Evolutionary conservation across 2,329 filamentous ascomycete species (phyloP).

Genomic region (Monosporascus sp.): DNA sequence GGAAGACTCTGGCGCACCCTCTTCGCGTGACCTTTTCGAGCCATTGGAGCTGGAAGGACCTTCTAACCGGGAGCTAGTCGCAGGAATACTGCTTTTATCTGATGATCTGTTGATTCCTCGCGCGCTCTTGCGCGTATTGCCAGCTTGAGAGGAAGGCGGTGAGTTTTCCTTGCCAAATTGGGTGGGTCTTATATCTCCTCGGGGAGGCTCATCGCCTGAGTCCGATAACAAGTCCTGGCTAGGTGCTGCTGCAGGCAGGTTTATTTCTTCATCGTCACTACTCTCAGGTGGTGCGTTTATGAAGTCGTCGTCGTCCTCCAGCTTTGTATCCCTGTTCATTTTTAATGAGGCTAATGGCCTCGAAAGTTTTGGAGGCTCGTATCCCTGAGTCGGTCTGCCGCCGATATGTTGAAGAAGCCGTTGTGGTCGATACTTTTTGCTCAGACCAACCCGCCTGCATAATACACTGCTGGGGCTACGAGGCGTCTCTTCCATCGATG

Average conservation of each 20-base stretch:
- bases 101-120: constrained; percentile 1
- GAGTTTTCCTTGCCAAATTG: constrained; percentile 18
- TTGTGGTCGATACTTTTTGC: constrained; percentile 1
- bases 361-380: constrained; percentile 1
- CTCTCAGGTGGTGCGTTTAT: constrained; percentile 17
- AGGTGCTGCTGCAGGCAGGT: not conserved
- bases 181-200: constrained; percentile 29
- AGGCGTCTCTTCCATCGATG: not conserved
- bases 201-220: constrained; percentile 16
- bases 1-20: constrained; percentile 1
- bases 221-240: constrained; percentile 4
- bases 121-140: constrained; percentile 2
- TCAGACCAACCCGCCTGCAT: constrained; percentile 10
- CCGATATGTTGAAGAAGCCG: constrained; percentile 8
- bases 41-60: constrained; percentile 12
- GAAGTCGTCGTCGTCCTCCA: constrained; percentile 15
- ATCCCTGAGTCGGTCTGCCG: constrained; percentile 3
- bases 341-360: constrained; percentile 1
- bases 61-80: constrained; percentile 3
- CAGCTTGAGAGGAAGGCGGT: constrained; percentile 1
- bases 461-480: not conserved
- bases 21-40: constrained; percentile 18
- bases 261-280: constrained; percentile 18
- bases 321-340: constrained; percentile 8
- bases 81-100: not conserved